Conservation (phyloP, 495 filamentous ascomycete species). For the Neurospora pannonica region DNA sequence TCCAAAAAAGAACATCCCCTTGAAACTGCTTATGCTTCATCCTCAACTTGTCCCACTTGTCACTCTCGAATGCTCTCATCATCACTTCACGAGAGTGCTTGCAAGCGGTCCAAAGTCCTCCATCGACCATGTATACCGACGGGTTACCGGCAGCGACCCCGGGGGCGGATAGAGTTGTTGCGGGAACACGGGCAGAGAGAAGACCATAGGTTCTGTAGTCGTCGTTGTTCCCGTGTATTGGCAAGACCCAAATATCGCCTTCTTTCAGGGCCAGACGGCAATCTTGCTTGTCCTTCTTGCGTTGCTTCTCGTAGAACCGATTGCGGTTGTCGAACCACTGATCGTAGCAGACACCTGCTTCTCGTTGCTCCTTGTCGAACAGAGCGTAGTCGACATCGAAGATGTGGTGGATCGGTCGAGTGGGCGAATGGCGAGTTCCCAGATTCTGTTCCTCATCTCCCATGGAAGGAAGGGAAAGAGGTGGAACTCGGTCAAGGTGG, state of each 20-base stretch:
- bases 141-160: background rate
- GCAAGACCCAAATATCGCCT: background rate
- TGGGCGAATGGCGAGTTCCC: background rate
- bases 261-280: background rate
- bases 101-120: background rate
- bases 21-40: background rate
- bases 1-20: too few species aligned
- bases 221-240: background rate
- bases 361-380: background rate
- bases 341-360: too few species aligned
- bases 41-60: background rate
- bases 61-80: background rate
- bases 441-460: background rate
- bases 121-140: background rate
- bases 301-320: background rate
- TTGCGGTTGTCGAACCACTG: background rate
- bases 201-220: background rate
- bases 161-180: background rate
- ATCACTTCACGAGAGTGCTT: background rate
- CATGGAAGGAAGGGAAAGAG: background rate
- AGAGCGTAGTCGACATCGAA: background rate
- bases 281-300: background rate
- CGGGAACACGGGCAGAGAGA: background rate
- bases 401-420: background rate
- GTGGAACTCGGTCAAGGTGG: background rate